These are phyloP conservation scores for Oehlia diaphana DNA, from an alignment of 192 early-diverging fungal species.

Conservation along the genomic window DNA sequence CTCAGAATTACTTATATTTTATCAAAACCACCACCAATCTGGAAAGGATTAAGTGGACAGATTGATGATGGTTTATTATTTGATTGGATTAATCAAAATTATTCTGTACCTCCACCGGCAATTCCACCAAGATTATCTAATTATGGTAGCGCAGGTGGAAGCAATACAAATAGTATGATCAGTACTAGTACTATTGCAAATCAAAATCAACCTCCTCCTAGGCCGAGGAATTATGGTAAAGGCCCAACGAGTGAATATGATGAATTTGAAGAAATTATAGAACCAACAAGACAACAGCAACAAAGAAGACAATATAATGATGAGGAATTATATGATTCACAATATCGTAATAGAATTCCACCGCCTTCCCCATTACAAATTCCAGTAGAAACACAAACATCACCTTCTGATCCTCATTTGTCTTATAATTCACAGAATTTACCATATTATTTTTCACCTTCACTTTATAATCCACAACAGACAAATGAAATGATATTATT, in stretches of 20 bases:
- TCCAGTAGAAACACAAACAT: neutral
- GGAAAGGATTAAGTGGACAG: neutral
- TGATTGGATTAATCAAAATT: slow-evolving; percentile 15
- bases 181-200: neutral
- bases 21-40: neutral
- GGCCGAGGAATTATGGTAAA: neutral
- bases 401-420: neutral
- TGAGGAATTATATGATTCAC: neutral
- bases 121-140: neutral
- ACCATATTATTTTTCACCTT: neutral
- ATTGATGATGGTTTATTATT: neutral
- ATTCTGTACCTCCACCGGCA: neutral
- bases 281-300: neutral
- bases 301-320: neutral
- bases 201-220: neutral
- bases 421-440: neutral
- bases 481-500: neutral
- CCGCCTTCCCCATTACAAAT: neutral
- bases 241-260: neutral
- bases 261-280: neutral
- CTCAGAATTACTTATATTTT: slow-evolving; percentile 11
- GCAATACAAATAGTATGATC: neutral
- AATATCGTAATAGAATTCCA: neutral
- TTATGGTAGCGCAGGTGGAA: neutral
- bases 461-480: neutral